phyloP scores from a whole-genome alignment of 2,329 filamentous ascomycete genomes.

The Pezicula carpinea region DNA sequence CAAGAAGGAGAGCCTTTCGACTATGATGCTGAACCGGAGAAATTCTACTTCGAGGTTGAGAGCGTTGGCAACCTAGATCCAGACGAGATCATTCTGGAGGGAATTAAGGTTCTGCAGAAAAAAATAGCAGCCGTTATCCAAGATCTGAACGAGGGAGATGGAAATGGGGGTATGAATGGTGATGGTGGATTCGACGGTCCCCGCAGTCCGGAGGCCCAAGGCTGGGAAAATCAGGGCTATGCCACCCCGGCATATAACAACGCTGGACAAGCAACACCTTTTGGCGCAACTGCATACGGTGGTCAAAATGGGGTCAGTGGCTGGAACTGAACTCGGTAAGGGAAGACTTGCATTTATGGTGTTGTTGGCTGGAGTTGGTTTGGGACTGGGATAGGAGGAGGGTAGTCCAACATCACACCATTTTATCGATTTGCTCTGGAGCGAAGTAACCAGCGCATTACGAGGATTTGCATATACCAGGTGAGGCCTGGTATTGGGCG shows the following conservation, averaged over 20 bases:
- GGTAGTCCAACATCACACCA: too few relatives aligned
- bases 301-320: conserved; percentile 31
- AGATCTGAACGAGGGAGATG: conserved; percentile 53
- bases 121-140: conserved; percentile 81
- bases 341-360: conserved; percentile 1
- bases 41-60: conserved; percentile 94
- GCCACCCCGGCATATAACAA: conserved; percentile 60
- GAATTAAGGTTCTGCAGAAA: conserved; percentile 81
- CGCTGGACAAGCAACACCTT: conserved; percentile 51
- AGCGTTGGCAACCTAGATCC: conserved; percentile 83
- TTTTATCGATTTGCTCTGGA: too few relatives aligned
- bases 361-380: too few relatives aligned
- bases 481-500: too few relatives aligned
- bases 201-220: conserved; percentile 58
- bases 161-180: conserved; percentile 45
- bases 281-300: conserved; percentile 56
- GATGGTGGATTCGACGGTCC: conserved; percentile 46
- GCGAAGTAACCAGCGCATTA: too few relatives aligned
- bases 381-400: too few relatives aligned
- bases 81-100: conserved; percentile 82
- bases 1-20: conserved; percentile 85
- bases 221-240: conserved; percentile 58
- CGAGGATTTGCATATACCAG: too few relatives aligned
- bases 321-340: conserved; percentile 15
- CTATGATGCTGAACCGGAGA: conserved; percentile 77